Evolutionary conservation across 163 green algal species (phyloP).

Genomic region (Trebouxia gelatinosa): DNA sequence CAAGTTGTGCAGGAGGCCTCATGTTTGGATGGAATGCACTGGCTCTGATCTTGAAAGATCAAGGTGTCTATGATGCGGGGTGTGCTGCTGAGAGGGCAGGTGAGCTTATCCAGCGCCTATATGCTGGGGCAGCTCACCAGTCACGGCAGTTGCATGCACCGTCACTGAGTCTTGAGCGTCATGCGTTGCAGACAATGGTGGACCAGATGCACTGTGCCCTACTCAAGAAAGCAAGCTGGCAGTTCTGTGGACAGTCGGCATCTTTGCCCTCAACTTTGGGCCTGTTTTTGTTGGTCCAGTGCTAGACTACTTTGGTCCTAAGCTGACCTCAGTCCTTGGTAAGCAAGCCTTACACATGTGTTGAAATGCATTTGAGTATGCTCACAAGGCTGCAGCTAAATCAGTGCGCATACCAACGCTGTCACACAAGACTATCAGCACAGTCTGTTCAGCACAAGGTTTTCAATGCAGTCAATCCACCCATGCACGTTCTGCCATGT

Average conservation of each 20-base stretch:
- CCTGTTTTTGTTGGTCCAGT: slow-evolving; percentile 56
- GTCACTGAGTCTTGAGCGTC: neutral
- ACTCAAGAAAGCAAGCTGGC: slow-evolving; percentile 53
- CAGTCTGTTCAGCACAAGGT: too few species aligned
- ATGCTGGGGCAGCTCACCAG: neutral
- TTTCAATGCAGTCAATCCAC: too few species aligned
- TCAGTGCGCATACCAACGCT: too few species aligned
- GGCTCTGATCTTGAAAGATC: slow-evolving; percentile 47
- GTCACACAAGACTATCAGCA: too few species aligned
- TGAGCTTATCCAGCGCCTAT: neutral
- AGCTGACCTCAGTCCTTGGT: slow-evolving; percentile 57
- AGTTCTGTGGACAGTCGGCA: slow-evolving; percentile 60
- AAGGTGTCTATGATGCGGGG: slow-evolving; percentile 41
- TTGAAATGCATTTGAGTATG: too few species aligned
- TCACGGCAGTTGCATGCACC: neutral
- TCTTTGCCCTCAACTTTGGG: slow-evolving; percentile 66
- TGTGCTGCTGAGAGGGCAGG: slow-evolving; percentile 3
- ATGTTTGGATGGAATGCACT: slow-evolving; percentile 66
- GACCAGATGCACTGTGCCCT: slow-evolving; percentile 2
- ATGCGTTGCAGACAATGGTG: neutral
- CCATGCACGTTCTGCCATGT: too few species aligned
- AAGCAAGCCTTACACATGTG: too few species aligned
- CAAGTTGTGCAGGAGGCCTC: slow-evolving; percentile 47
- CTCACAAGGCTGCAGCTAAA: too few species aligned
- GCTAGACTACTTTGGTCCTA: slow-evolving; percentile 56